These are phyloP conservation scores for Choiromyces venosus DNA, from an alignment of 495 filamentous ascomycete genomes.

Conservation along the genomic window DNA sequence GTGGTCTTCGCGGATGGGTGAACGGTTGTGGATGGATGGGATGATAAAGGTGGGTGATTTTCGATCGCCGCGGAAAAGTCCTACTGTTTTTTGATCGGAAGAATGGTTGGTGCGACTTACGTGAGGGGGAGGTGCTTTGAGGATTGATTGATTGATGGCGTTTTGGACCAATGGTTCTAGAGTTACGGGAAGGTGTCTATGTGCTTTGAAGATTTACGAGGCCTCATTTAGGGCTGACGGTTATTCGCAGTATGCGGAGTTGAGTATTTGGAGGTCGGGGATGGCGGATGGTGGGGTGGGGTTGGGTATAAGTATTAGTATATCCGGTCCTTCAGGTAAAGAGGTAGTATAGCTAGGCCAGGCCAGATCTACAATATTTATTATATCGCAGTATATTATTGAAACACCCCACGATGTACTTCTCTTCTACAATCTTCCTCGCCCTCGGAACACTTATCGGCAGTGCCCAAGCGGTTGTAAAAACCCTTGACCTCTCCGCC, in stretches of 20 bases:
- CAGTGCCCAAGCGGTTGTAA: conserved; percentile 1
- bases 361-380: not conserved
- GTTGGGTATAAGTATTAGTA: not conserved
- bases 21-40: not conserved
- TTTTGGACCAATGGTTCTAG: not conserved
- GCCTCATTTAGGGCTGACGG: not conserved
- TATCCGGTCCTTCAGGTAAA: not conserved
- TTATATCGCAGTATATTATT: not conserved
- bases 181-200: not conserved
- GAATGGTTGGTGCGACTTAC: not conserved
- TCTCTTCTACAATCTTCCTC: not conserved
- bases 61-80: not conserved
- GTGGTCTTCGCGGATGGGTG: too few species aligned
- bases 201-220: not conserved
- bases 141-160: not conserved
- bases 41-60: not conserved
- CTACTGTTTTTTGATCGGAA: not conserved
- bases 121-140: not conserved
- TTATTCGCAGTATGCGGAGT: not conserved
- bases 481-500: conserved; percentile 13
- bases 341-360: not conserved
- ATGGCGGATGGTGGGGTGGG: not conserved
- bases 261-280: not conserved
- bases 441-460: not conserved
- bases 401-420: not conserved